phyloP scores from a whole-genome alignment of 306 rosid species.

The Pueraria montana region DNA sequence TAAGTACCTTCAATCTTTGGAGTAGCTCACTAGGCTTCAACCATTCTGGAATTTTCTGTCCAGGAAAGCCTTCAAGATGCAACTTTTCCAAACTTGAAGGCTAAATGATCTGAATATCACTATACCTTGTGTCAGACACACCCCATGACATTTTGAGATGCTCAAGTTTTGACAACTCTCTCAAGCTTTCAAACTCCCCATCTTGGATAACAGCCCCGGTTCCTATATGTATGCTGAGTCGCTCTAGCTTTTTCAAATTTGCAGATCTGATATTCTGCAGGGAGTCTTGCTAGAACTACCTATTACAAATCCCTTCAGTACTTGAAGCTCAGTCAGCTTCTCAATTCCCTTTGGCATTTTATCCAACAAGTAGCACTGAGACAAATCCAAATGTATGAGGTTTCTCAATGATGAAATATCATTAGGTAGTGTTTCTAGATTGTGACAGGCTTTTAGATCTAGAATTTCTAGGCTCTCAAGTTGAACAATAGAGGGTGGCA shows the following conservation, averaged over 20 bases:
- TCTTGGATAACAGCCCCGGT: not conserved
- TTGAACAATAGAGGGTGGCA: not conserved
- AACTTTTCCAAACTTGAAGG: not conserved
- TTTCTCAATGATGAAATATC: not conserved
- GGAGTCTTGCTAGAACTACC: not conserved
- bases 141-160: not conserved
- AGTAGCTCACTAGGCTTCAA: not conserved
- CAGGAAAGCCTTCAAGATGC: not conserved
- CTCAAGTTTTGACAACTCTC: not conserved
- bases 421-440: not conserved
- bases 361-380: not conserved
- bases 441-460: conserved; percentile 43
- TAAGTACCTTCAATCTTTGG: not conserved
- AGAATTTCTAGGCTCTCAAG: conserved; percentile 33
- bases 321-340: not conserved
- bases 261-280: not conserved
- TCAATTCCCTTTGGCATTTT: not conserved
- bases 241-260: not conserved
- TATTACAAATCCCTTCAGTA: not conserved
- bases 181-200: not conserved
- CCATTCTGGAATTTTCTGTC: not conserved
- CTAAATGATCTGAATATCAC: not conserved
- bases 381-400: not conserved
- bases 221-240: not conserved
- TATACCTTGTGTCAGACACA: not conserved